phyloP scores from a whole-genome alignment of 352 stramenopile genomes.

The Globisporangium heterothallicum region DNA sequence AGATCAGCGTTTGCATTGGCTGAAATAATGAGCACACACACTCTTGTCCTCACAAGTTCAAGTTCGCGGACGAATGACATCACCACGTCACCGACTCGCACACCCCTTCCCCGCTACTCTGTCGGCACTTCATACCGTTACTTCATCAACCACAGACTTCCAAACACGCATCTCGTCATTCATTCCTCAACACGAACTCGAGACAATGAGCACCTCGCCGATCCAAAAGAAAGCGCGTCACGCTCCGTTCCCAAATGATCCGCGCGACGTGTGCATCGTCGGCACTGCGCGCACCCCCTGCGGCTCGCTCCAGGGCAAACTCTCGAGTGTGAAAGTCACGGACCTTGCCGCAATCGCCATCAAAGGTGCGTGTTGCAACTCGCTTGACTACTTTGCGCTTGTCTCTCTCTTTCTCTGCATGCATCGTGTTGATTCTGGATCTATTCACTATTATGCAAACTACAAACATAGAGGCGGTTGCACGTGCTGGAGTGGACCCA shows the following conservation, averaged over 20 bases:
- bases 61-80: background rate
- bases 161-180: background rate
- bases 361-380: slow-evolving; percentile 27
- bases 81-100: background rate
- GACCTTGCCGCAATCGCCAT: slow-evolving; percentile 88
- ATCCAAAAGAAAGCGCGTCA: slow-evolving; percentile 16
- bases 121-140: slow-evolving; percentile 15
- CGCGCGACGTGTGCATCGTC: slow-evolving; percentile 89
- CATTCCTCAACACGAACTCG: background rate
- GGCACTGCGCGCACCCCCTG: slow-evolving; percentile 92
- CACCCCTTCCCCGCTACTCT: too few relatives aligned
- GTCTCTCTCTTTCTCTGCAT: background rate
- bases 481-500: slow-evolving; percentile 37
- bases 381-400: too few relatives aligned
- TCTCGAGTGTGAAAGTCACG: slow-evolving; percentile 82
- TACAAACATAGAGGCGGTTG: slow-evolving; percentile 41
- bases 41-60: background rate
- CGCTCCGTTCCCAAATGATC: slow-evolving; percentile 4
- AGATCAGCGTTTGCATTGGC: background rate
- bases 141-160: slow-evolving; percentile 10
- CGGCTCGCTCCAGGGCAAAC: slow-evolving; percentile 86
- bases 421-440: background rate
- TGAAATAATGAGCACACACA: background rate
- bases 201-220: slow-evolving; percentile 16
- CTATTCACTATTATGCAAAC: too few relatives aligned